These are phyloP conservation scores for Metschnikowia bowlesiae DNA, from an alignment of 805 yeast genomes.

Conservation along the genomic window DNA sequence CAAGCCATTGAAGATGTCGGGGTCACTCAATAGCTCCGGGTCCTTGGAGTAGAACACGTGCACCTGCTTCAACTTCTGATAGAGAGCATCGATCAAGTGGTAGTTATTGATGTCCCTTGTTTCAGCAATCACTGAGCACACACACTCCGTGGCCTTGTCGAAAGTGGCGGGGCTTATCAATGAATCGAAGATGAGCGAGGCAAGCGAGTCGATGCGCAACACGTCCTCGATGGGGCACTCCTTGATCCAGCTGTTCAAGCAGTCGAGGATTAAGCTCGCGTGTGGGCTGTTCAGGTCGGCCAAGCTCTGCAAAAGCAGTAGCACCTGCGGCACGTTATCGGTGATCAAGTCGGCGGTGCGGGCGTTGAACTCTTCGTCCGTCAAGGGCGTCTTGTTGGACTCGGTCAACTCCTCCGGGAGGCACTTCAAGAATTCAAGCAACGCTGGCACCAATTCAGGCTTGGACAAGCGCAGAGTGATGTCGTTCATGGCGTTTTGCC, in stretches of 20 bases:
- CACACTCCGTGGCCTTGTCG: slow-evolving; percentile 81
- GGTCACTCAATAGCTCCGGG: slow-evolving; percentile 47
- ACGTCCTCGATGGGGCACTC: slow-evolving; percentile 76
- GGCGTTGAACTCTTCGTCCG: slow-evolving; percentile 70
- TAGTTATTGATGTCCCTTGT: slow-evolving; percentile 70
- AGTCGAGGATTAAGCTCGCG: slow-evolving; percentile 53
- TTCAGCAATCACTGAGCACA: slow-evolving; percentile 76
- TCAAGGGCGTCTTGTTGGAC: slow-evolving; percentile 68
- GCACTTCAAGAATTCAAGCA: slow-evolving; percentile 78
- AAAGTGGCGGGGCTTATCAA: slow-evolving; percentile 64
- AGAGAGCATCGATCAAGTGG: slow-evolving; percentile 60
- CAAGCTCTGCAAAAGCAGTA: slow-evolving; percentile 56
- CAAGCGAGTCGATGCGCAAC: slow-evolving; percentile 59
- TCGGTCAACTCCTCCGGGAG: slow-evolving; percentile 89
- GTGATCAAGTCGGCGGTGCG: slow-evolving; percentile 63
- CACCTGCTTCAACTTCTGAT: slow-evolving; percentile 61
- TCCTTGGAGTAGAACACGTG: slow-evolving; percentile 36
- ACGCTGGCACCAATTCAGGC: slow-evolving; percentile 37
- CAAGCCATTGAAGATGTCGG: slow-evolving; percentile 62
- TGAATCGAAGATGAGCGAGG: slow-evolving; percentile 59
- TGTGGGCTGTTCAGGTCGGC: slow-evolving; percentile 17
- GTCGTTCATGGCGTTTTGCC: slow-evolving; percentile 71
- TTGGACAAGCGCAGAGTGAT: slow-evolving; percentile 47
- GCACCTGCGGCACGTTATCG: slow-evolving; percentile 63
- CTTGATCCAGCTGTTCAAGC: slow-evolving; percentile 85